These are phyloP conservation scores for Myxozyma monticola DNA, from an alignment of 805 yeast species.

Conservation along the genomic window DNA sequence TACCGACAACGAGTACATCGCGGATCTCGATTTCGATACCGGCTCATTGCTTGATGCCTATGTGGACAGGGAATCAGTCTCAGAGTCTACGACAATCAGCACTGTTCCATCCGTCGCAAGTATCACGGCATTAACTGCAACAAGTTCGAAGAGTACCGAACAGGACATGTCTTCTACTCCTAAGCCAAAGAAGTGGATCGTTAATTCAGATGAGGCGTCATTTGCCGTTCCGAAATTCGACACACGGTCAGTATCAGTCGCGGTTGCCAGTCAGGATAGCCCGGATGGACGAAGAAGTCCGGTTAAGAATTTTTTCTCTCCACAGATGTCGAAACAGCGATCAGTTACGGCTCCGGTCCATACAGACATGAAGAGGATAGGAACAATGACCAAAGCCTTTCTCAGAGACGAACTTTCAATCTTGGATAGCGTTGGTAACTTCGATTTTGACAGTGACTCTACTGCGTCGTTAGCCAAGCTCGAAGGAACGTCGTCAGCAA, in stretches of 20 bases:
- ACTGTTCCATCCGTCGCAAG: not conserved
- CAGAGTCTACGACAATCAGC: not conserved
- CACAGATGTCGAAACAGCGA: not conserved
- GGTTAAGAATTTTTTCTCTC: not conserved
- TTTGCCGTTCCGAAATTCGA: not conserved
- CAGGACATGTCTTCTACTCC: not conserved
- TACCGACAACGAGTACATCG: not conserved
- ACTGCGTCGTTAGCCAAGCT: not conserved
- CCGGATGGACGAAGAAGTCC: not conserved
- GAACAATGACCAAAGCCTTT: conserved; percentile 8
- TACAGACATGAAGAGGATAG: not conserved
- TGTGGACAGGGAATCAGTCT: conserved; percentile 2
- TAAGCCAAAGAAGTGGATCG: conserved; percentile 5
- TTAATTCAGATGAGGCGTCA: not conserved
- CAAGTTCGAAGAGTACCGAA: not conserved
- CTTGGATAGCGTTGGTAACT: conserved; percentile 15
- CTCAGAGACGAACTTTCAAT: conserved; percentile 12
- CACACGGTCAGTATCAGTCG: not conserved
- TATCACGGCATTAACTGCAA: not conserved
- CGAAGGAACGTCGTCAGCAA: no score
- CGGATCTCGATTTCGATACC: conserved; percentile 12
- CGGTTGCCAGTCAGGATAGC: not conserved
- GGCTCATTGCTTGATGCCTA: conserved; percentile 6
- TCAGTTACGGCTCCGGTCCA: conserved; percentile 3
- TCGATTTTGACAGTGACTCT: conserved; percentile 3